These are phyloP conservation scores for Acorus calamus DNA, from an alignment of 106 monocot species.

Conservation along the genomic window DNA sequence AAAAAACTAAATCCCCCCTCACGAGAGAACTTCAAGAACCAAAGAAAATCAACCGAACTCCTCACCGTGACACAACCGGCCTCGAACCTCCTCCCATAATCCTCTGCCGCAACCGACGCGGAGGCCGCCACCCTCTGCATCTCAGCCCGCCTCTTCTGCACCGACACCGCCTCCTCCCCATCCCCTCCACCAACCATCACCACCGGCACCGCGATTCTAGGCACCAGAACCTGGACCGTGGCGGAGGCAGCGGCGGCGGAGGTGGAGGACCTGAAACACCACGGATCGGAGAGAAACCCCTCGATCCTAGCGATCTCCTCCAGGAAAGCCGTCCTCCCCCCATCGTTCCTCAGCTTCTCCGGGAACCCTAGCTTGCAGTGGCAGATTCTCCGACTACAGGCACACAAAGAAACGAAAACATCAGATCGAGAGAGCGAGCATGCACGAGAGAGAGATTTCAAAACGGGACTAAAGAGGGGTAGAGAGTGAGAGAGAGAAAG, in stretches of 20 bases:
- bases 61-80: slow-evolving; percentile 33
- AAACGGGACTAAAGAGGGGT: too few relatives aligned
- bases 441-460: slow-evolving; percentile 6
- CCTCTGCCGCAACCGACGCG: slow-evolving; percentile 71
- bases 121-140: slow-evolving; percentile 58
- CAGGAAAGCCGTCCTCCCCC: slow-evolving; percentile 21
- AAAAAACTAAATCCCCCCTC: too few relatives aligned
- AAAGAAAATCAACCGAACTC: not conserved
- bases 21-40: not conserved
- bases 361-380: slow-evolving; percentile 70
- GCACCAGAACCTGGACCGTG: slow-evolving; percentile 67
- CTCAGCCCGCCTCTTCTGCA: slow-evolving; percentile 33
- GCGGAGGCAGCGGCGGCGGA: not conserved
- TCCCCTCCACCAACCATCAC: not conserved
- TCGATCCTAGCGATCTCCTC: slow-evolving; percentile 51
- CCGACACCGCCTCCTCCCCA: slow-evolving; percentile 10
- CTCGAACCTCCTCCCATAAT: slow-evolving; percentile 69
- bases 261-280: slow-evolving; percentile 36
- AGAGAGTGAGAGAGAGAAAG: not conserved
- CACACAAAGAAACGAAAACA: too few relatives aligned
- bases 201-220: slow-evolving; percentile 28
- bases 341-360: slow-evolving; percentile 16
- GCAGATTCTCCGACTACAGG: slow-evolving; percentile 76
- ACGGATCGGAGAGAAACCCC: slow-evolving; percentile 74
- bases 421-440: not conserved